Evolutionary conservation across 2,329 filamentous ascomycete genomes (phyloP).

Genomic region (Aspergillus brasiliensis): DNA sequence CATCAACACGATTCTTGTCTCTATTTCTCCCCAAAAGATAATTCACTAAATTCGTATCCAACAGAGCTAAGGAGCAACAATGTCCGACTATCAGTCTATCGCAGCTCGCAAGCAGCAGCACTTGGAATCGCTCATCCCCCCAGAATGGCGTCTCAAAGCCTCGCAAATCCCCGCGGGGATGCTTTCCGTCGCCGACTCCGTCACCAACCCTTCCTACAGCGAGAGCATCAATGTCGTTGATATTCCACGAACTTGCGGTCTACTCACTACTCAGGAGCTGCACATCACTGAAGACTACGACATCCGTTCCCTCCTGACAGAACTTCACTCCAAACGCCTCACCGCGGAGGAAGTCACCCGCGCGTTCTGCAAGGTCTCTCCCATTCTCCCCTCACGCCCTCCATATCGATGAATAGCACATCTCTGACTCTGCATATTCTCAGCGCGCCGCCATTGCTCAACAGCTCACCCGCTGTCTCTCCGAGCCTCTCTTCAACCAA

Average conservation of each 20-base stretch:
- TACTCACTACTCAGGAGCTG: constrained; percentile 55
- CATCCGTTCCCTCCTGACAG: constrained; percentile 39
- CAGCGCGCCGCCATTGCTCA: constrained; percentile 42
- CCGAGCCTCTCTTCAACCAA: constrained; percentile 54
- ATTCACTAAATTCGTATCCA: neutral
- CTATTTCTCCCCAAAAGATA: neutral
- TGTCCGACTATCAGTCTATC: neutral
- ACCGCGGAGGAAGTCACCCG: constrained; percentile 50
- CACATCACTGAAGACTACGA: constrained; percentile 59
- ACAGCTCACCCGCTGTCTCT: constrained; percentile 51
- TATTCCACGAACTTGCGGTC: constrained; percentile 55
- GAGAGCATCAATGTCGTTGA: constrained; percentile 46
- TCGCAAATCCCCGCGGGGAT: constrained; percentile 37
- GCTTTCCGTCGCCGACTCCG: constrained; percentile 39
- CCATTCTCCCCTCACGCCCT: neutral
- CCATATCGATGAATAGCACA: neutral
- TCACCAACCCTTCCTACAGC: constrained; percentile 35
- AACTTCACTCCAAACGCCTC: constrained; percentile 37
- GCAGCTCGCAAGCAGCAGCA: constrained; percentile 39
- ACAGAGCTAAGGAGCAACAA: neutral
- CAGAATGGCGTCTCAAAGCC: constrained; percentile 41
- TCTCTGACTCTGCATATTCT: neutral
- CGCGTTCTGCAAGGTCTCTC: constrained; percentile 56
- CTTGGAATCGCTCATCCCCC: constrained; percentile 41
- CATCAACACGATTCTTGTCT: neutral